Percentiles rank a stretch among this genome's conserved stretches.
These are phyloP conservation scores for Acacia melanoxylon DNA, from an alignment of 306 rosid genomes.

Conservation along the genomic window DNA sequence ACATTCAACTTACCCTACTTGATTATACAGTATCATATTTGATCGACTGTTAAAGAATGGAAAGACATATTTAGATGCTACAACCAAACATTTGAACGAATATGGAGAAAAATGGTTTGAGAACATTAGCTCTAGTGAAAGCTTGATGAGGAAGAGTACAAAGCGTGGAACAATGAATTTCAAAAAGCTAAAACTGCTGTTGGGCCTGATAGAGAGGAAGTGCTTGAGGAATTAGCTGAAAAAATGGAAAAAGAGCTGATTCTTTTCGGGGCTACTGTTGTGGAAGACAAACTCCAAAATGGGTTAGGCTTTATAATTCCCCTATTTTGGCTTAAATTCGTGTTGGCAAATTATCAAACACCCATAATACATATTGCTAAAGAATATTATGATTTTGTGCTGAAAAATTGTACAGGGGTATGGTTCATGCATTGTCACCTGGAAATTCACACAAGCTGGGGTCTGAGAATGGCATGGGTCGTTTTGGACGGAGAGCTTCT, in stretches of 20 bases:
- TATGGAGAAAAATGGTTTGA: slow-evolving; percentile 93
- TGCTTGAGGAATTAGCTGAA: slow-evolving; percentile 67
- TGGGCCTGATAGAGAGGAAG: slow-evolving; percentile 69
- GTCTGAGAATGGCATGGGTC: slow-evolving; percentile 57
- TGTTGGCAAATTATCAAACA: not conserved
- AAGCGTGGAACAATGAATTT: slow-evolving; percentile 78
- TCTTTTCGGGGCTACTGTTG: no score
- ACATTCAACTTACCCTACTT: slow-evolving; percentile 27
- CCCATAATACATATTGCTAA: not conserved
- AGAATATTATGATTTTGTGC: no score
- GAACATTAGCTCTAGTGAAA: slow-evolving; percentile 88
- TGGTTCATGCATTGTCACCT: slow-evolving; percentile 70
- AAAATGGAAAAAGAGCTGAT: no score
- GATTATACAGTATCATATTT: slow-evolving; percentile 77
- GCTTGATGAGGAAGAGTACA: slow-evolving; percentile 78
- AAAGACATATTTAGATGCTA: slow-evolving; percentile 63
- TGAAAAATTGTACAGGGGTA: slow-evolving; percentile 33
- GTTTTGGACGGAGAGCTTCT: slow-evolving; percentile 52
- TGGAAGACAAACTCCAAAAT: no score
- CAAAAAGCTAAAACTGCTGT: slow-evolving; percentile 82
- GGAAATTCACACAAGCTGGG: no score
- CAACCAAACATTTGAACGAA: slow-evolving; percentile 83
- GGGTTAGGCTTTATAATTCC: no score
- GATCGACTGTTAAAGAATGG: slow-evolving; percentile 82
- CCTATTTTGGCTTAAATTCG: not conserved